Evolutionary conservation across 345 rosid species (phyloP), one percentile per base, ranked within the genome.

Genomic region (Gossypium raimondii): DNA sequence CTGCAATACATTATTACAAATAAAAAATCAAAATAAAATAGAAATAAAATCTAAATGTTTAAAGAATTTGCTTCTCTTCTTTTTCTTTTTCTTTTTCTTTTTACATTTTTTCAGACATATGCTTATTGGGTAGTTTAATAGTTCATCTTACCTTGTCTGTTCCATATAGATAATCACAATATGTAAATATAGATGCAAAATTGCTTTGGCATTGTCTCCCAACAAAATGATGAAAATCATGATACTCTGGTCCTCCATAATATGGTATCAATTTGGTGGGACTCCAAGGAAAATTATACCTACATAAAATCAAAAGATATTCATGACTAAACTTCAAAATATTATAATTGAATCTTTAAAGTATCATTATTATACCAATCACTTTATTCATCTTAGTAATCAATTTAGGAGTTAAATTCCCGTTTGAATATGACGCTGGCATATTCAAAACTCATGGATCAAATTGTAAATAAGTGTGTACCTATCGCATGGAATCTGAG

Each of bases 181-280:
- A 94, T 22, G 98, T 92, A 83, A 92, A 94, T 24, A 94, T 90
- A 25, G 98, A 94, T 43, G 98, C 97, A 64, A 94, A 94, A 82
- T 94, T 94, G 83, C 99, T 91, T 52, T 91, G 99, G 90, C 98
- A 90, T 81, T 93, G 96, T 79, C 90, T 97, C 77, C 98, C 99
- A 76, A 95, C 98, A 64, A 89, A 94, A 76, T 94, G 98, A 79
- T 94, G 98, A 74, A 92, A 94, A 81, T 94, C 98, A 67, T 94
- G 99, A 81, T 94, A 85, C 67, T 94, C 94, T n/a, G 99, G 95
- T 8, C 99, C 98, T 43, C 99, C 98, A 70, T 94, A 94, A 80
- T 91, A 94, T 50, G 99, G 99, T 25, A 94, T 91, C 73, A 86
- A 92, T 78, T 89, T 92, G 47, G 95, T 86, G 29, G 89, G 89